Evolutionary conservation across 306 rosid genomes (phyloP), one percentile per base, ranked within the genome.

Genomic region (Fragaria iinumae): DNA sequence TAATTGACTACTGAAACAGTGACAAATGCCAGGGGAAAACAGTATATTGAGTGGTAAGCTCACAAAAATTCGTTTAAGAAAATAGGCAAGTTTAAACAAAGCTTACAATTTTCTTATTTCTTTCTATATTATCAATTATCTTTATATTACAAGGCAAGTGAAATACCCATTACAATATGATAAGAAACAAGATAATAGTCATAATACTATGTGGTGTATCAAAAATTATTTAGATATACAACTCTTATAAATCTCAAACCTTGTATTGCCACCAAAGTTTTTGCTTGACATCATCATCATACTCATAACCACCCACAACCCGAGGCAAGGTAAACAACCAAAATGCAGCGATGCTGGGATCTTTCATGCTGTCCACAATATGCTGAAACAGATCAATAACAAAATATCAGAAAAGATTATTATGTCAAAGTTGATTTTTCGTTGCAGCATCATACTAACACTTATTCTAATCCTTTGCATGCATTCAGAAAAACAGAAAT

Each of bases 341-440:
- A 88, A 95, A 95, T 66, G 97, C 96, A 80, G 98, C 98, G 60
- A 92, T 90, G 83, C 92, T 87, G 77, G 98, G 98, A 84, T 95
- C 97, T 77, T 89, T 95, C 97, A 95, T 90, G 90, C 97, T 90
- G 70, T 95, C 86, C 77, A 76, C 86, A 79, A 95, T 90, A 87
- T 95, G 91, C 98, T 95, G 96, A 73, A 79, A 77, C 75, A 80
- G 52, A 69, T 17, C 47, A 73, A 79, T 17, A 76, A 73, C 68
- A 43, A 43, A 73, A 81, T 65, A 77, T 84, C 68, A 82, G 78
- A 77, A 38, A 76, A 76, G 43, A 83, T 75, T 44, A 81, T 76
- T 70, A 79, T 66, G 49, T 21, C 64, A 62, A 65, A 80, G 49
- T 20, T 16, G 29, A 10, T 23, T 49, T 47, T 73, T 49, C 10